Evolutionary conservation across 2,329 filamentous ascomycete genomes (phyloP).

Genomic region (Paracoccidioides brasiliensis): DNA sequence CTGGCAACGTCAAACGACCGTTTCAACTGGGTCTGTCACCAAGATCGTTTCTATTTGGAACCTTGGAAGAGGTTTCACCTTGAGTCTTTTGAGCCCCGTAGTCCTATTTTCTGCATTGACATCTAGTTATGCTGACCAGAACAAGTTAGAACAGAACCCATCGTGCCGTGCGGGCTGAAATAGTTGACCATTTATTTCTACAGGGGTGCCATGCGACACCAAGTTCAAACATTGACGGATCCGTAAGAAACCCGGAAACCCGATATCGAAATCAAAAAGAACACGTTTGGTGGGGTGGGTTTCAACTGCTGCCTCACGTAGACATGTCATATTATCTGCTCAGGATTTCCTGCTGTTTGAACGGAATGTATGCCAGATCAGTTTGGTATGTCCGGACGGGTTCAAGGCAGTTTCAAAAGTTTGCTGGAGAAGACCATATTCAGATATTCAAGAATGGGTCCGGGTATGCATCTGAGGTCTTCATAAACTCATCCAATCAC

Average conservation of each 20-base stretch:
- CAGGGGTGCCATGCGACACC: background rate
- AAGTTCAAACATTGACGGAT: background rate
- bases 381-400: too few relatives aligned
- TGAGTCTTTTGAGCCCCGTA: background rate
- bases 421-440: too few relatives aligned
- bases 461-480: too few relatives aligned
- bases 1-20: background rate
- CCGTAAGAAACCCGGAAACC: background rate
- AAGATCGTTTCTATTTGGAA: conserved; percentile 1
- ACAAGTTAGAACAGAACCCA: background rate
- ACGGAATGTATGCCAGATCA: too few relatives aligned
- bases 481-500: background rate
- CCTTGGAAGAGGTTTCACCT: background rate
- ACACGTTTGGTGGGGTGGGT: background rate
- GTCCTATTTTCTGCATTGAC: background rate
- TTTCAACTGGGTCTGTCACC: conserved; percentile 1
- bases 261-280: background rate
- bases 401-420: too few relatives aligned
- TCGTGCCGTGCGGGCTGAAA: background rate
- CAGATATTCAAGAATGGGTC: too few relatives aligned
- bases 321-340: background rate
- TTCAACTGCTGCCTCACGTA: background rate
- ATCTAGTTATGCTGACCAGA: background rate
- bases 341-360: background rate
- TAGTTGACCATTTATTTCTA: background rate